Base-by-base conservation (phyloP, 805 yeast genomes). In the Candida gorgasii region DNA sequence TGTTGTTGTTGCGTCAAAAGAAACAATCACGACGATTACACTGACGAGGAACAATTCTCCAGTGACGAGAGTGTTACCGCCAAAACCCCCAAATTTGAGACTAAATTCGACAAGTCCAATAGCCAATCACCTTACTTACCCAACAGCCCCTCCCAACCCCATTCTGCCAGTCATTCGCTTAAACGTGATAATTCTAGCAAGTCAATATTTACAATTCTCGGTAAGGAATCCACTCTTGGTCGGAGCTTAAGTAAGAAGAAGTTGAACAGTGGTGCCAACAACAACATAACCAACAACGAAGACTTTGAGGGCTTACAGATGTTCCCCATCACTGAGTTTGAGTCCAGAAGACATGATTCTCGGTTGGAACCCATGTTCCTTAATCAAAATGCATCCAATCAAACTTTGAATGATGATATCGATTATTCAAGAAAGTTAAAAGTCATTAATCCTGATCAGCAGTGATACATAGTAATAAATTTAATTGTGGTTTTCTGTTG, bases 31-130 rank as follows among this genome's bases (percentile, higher is more conserved):
- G 41, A 42, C 11, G 59, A 51, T 24, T 67, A 51, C 50, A 57
- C 66, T 12, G 73, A 69, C 43, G 73, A 68, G 40, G 74, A 69
- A 42, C 71, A 63, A 37, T 58, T 52, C 49, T 58, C 69, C 1
- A 61, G 67, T 13, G 72, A 65, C 38, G 49, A 42, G 26, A 40
- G 47, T 8, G 26, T 45, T 36, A 15, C 28, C 36, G 36, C 27
- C 6, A 34, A 34, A 14, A 40, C 53, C 12, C 48, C 48, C 2
- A 42, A 44, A 4, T 7, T 42, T 22, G 36, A 40, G 13, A 17
- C 31, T 9, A 18, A 26, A 8, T 23, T 27, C 33, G 36, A 23
- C 5, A 12, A 4, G 13, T 12, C n/a, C 4, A 4, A 17, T 4
- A 23, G n/a, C 14, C 39, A 36, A 26, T 20, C 36, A 19, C 26